phyloP scores from a whole-genome alignment of 805 yeast genomes.

The Clavispora fructus region DNA sequence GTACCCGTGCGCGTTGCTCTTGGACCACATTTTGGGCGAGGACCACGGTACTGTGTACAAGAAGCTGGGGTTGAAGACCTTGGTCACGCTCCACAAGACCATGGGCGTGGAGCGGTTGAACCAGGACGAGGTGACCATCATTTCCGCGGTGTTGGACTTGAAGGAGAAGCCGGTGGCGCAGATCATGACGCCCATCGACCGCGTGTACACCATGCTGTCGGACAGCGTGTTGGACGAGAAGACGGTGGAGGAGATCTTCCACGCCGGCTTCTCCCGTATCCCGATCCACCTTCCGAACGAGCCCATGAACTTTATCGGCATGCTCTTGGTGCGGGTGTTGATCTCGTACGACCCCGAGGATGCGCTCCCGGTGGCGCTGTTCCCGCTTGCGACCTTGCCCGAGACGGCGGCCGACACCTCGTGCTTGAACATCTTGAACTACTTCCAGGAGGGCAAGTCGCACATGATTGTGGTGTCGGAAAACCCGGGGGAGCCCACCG shows the following conservation, averaged over 20 bases:
- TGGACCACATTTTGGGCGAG: constrained; percentile 84
- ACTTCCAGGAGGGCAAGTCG: constrained; percentile 95
- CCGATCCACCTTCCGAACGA: constrained; percentile 90
- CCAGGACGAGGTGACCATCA: constrained; percentile 93
- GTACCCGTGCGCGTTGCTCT: constrained; percentile 76
- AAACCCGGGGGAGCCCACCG: constrained; percentile 75
- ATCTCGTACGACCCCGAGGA: constrained; percentile 97
- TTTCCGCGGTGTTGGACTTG: constrained; percentile 86
- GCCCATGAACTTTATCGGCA: constrained; percentile 87
- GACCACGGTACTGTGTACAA: constrained; percentile 95
- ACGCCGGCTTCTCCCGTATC: constrained; percentile 91
- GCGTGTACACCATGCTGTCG: constrained; percentile 83
- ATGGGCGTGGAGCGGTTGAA: constrained; percentile 94
- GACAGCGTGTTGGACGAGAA: constrained; percentile 77
- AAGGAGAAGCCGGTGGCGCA: constrained; percentile 83
- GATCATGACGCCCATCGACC: constrained; percentile 91
- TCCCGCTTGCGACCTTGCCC: constrained; percentile 93
- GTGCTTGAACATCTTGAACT: constrained; percentile 87
- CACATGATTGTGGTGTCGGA: constrained; percentile 94
- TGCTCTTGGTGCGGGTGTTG: constrained; percentile 86
- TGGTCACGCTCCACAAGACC: constrained; percentile 87
- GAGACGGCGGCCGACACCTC: constrained; percentile 91
- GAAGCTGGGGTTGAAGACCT: constrained; percentile 86
- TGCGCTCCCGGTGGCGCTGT: constrained; percentile 82
- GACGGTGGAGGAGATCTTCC: constrained; percentile 82